Conservation (phyloP, 75 land plant species). For the Sequoiadendron giganteum region DNA sequence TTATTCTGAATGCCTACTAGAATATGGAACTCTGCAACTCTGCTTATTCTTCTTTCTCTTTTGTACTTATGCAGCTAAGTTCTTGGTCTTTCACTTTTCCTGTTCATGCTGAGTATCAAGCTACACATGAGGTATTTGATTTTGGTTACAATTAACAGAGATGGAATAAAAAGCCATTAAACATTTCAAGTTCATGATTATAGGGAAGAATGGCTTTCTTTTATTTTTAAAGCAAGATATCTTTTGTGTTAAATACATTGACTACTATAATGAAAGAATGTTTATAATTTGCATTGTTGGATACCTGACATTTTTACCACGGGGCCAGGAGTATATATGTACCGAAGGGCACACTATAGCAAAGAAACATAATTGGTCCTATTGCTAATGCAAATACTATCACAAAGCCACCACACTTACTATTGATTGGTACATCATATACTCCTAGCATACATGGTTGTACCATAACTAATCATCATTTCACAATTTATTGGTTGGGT, state of each 20-base stretch:
- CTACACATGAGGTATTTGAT: slow-evolving; percentile 56
- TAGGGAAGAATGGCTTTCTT: not conserved
- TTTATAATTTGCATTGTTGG: not conserved
- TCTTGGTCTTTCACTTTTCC: slow-evolving; percentile 79
- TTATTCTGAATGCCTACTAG: not conserved
- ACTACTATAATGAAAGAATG: not conserved
- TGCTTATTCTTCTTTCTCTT: slow-evolving; percentile 6
- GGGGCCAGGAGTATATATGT: not conserved
- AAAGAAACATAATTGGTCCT: not conserved
- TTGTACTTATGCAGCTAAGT: slow-evolving; percentile 59
- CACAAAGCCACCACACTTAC: not conserved
- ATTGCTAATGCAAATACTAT: not conserved
- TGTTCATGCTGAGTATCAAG: slow-evolving; percentile 32
- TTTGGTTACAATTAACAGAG: not conserved
- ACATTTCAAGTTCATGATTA: not conserved
- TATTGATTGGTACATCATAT: not conserved
- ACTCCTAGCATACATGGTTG: not conserved
- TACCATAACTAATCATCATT: not conserved
- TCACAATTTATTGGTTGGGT: not conserved
- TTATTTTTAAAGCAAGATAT: not conserved
- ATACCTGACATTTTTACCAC: not conserved
- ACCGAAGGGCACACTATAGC: not conserved
- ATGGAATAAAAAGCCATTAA: not conserved
- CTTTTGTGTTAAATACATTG: not conserved
- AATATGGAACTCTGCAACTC: not conserved